Evolutionary conservation across 495 filamentous ascomycete genomes (phyloP).

Genomic region (Penicilliopsis zonata): DNA sequence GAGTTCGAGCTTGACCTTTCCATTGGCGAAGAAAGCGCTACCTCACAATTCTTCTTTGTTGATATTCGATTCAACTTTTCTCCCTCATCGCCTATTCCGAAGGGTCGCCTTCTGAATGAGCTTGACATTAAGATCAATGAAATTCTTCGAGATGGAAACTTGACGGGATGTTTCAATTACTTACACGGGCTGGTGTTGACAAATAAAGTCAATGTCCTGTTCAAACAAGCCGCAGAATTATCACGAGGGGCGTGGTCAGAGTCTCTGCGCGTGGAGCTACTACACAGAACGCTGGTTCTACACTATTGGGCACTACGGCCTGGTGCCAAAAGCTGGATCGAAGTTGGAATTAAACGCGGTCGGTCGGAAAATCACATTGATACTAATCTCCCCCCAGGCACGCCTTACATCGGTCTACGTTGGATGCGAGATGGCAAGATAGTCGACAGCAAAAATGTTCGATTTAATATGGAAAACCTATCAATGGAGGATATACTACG

Average conservation of each 20-base stretch:
- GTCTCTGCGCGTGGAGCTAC: constrained; percentile 56
- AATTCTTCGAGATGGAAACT: constrained; percentile 47
- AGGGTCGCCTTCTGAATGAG: constrained; percentile 41
- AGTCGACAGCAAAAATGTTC: constrained; percentile 49
- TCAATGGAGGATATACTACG: constrained; percentile 63
- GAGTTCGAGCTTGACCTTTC: constrained; percentile 93
- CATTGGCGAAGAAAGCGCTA: constrained; percentile 66
- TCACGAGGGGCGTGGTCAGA: constrained; percentile 59
- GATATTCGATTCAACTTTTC: constrained; percentile 77
- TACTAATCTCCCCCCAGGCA: constrained; percentile 6
- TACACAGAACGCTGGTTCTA: constrained; percentile 68
- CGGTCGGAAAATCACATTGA: constrained; percentile 24
- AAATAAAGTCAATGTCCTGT: constrained; percentile 71
- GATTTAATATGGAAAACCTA: constrained; percentile 51
- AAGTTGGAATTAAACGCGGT: constrained; percentile 67
- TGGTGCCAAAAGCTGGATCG: constrained; percentile 73
- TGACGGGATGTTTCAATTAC: constrained; percentile 69
- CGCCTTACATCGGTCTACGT: constrained; percentile 50
- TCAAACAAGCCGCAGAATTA: constrained; percentile 62
- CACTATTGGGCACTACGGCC: constrained; percentile 76
- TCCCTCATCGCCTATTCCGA: constrained; percentile 51
- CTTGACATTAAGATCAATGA: constrained; percentile 63
- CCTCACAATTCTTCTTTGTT: constrained; percentile 81
- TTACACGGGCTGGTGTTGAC: constrained; percentile 78
- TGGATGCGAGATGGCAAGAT: constrained; percentile 81